Base-by-base conservation (phyloP, 805 yeast genomes). In the Saccharomycopsis oosterbeekiorum region DNA sequence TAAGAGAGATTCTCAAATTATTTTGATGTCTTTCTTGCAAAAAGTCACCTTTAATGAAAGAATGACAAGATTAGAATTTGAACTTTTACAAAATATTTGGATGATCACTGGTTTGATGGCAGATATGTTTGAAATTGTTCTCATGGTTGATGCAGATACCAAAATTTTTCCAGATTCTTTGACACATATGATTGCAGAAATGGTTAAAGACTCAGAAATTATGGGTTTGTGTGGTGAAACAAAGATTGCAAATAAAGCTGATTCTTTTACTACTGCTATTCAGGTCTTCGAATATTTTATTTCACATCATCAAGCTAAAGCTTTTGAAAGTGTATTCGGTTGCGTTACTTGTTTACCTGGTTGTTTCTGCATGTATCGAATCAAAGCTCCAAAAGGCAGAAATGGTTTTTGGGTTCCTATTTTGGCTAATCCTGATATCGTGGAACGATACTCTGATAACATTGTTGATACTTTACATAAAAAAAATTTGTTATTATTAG, bases 221-320 rank as follows among this genome's bases (percentile, higher is more conserved):
- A 91, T 91, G 96, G 97, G 97, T 1, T 76, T 91, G 54, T 91
- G 97, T 78, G 97, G 97, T 57, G 97, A 91, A 71, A 91, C 97
- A 0, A 90, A 89, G 72, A 91, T 91, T 67, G 82, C 96, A 4
- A 91, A 91, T 72, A 91, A 91, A 71, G 71, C 79, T 2, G 84
- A 82, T 63, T 82, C 91, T 14, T 91, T 97, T 96, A 96, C 90
- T 15, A 89, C 97, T 0, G 87, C 89, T 43, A 91, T 91, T 69
- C 97, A 91, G 75, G 97, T 91, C 34, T 91, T 91, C 71, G 97
- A 91, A 69, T 91, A 91, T 71, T 91, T 85, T 73, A 88, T 91
- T 65, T 90, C 97, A 4, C 97, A 91, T 74, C 97, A 91, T 74
- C 96, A 89, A 70, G 84, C 97, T 1, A 91, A 91, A 73, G 96